Conservation (phyloP, 208 protist genomes). For the Crithidia mellificae region DNA sequence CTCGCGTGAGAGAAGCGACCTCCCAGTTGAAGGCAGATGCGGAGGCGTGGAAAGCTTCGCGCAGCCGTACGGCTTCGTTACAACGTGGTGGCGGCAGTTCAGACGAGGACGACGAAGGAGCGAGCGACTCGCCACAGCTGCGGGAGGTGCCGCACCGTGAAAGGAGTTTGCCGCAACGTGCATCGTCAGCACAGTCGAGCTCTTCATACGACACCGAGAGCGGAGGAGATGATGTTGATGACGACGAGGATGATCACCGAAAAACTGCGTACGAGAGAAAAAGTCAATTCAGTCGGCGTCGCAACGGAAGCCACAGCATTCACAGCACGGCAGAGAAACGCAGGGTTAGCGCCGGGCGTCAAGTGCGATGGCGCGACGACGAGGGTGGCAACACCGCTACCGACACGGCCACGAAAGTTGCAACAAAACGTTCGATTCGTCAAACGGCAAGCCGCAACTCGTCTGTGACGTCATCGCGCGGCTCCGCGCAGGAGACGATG, state of each 20-base stretch:
- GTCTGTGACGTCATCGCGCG: slow-evolving; percentile 6
- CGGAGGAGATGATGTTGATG: not conserved
- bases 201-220: no score
- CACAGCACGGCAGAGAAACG: no score
- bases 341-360: not conserved
- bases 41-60: not conserved
- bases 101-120: no score
- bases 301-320: not conserved
- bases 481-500: slow-evolving; percentile 26
- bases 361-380: not conserved
- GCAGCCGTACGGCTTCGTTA: not conserved
- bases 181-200: no score
- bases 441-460: slow-evolving; percentile 15
- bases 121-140: no score
- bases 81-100: not conserved
- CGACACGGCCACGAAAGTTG: no score
- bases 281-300: not conserved
- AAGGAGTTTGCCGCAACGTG: no score
- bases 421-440: no score
- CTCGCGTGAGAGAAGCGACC: no score
- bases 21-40: no score
- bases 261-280: no score
- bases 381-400: not conserved
- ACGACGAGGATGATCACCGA: not conserved
- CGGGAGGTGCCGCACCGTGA: no score